Percentiles rank a stretch among this genome's conserved stretches.
Evolutionary conservation across 2,329 filamentous ascomycete species (phyloP).

Genomic region (Rhexocercosporidium sp.): DNA sequence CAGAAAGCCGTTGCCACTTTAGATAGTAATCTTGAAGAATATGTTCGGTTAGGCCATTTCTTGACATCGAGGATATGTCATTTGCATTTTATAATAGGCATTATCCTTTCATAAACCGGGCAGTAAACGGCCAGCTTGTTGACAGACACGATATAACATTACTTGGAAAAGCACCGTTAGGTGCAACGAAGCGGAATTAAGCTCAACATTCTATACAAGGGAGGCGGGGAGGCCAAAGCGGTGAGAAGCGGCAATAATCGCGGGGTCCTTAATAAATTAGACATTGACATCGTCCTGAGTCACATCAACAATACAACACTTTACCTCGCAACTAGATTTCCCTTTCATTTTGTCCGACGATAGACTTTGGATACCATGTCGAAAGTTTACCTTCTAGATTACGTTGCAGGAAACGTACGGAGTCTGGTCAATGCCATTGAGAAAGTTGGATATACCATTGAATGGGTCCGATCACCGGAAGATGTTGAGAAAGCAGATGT

Average conservation of each 20-base stretch:
- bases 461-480: conserved; percentile 86
- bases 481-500: conserved; percentile 88
- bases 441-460: conserved; percentile 88
- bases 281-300: background rate
- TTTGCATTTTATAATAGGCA: too few relatives aligned
- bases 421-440: conserved; percentile 98
- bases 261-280: background rate
- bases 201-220: too few relatives aligned
- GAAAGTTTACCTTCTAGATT: conserved; percentile 80
- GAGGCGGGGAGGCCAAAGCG: background rate
- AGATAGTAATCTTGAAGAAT: too few relatives aligned
- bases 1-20: too few relatives aligned
- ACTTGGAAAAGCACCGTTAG: too few relatives aligned
- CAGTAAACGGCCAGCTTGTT: too few relatives aligned
- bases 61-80: too few relatives aligned
- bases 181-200: too few relatives aligned
- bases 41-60: too few relatives aligned
- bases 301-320: background rate
- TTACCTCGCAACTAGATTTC: background rate
- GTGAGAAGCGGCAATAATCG: conserved; percentile 1
- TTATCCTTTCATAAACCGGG: too few relatives aligned
- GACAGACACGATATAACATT: too few relatives aligned
- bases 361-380: conserved; percentile 57
- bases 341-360: background rate
- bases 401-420: conserved; percentile 94